A percentile compares a stretch with the other conserved stretches of the same genome.
These are phyloP conservation scores for Paxillus rubicundulus DNA, from an alignment of 768 basidiomycete species.

Conservation along the genomic window DNA sequence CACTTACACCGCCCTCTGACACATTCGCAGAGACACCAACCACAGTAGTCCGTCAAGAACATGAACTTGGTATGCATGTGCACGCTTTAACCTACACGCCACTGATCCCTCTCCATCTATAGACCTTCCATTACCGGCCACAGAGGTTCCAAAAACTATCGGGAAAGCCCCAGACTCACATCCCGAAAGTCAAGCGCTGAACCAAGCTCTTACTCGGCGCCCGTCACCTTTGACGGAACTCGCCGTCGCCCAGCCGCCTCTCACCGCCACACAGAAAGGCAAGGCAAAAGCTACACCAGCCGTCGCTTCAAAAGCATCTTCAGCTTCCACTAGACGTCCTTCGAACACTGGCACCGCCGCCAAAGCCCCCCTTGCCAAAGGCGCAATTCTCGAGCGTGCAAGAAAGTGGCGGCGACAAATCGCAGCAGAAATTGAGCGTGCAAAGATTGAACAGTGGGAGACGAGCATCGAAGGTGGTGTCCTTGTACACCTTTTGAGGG, in stretches of 20 bases:
- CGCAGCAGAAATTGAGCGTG: slow-evolving; percentile 51
- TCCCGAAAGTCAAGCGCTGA: neutral
- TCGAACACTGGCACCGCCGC: neutral
- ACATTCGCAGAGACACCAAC: slow-evolving; percentile 8
- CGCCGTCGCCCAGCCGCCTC: neutral
- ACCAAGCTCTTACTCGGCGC: neutral
- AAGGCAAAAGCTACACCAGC: slow-evolving; percentile 8
- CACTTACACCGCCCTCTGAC: slow-evolving; percentile 24
- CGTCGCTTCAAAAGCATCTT: neutral
- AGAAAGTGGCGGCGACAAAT: slow-evolving; percentile 52
- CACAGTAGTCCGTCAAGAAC: neutral
- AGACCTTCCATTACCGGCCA: neutral
- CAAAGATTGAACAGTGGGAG: slow-evolving; percentile 73
- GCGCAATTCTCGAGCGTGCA: slow-evolving; percentile 51
- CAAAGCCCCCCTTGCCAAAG: slow-evolving; percentile 29
- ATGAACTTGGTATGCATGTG: slow-evolving; percentile 8
- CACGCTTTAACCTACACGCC: neutral
- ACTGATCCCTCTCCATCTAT: slow-evolving; percentile 5
- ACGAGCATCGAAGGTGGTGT: slow-evolving; percentile 68
- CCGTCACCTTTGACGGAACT: neutral
- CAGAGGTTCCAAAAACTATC: neutral
- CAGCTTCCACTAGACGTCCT: slow-evolving; percentile 1
- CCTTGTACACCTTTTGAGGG: slow-evolving; percentile 46
- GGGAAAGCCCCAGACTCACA: neutral
- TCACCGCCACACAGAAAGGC: slow-evolving; percentile 13